Conservation (phyloP, 257 asterid species). For the Asclepias syriaca region DNA sequence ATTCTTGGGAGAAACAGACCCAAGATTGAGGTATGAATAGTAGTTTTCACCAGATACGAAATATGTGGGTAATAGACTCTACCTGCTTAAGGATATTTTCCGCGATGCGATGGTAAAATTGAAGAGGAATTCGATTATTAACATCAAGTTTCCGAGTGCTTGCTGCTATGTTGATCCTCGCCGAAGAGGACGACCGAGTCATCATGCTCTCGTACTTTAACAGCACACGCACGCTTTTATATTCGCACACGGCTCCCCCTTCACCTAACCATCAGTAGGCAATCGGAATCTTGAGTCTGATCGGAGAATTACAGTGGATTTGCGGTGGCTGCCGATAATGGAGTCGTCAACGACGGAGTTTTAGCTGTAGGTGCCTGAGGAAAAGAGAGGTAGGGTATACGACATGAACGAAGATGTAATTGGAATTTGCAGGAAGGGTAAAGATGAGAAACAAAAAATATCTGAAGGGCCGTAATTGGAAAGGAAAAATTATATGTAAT, state of each 20-base stretch:
- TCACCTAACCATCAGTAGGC: background rate
- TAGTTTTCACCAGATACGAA: background rate
- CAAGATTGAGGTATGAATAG: background rate
- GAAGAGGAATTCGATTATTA: constrained; percentile 61
- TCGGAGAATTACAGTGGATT: constrained; percentile 1
- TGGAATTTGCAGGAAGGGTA: background rate
- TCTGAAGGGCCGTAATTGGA: background rate
- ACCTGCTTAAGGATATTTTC: constrained; percentile 85
- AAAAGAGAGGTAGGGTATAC: background rate
- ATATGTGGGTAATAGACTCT: background rate
- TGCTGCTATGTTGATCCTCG: constrained; percentile 55
- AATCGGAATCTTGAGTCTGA: background rate
- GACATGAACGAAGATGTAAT: background rate
- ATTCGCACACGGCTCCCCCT: background rate
- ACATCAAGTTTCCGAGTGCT: constrained; percentile 63
- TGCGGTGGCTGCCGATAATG: background rate
- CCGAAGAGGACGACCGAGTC: constrained; percentile 52
- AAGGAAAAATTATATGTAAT: no score
- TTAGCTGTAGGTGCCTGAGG: background rate
- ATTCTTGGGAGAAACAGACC: background rate
- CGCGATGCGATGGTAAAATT: constrained; percentile 63
- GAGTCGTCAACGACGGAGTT: constrained; percentile 1
- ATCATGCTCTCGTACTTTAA: constrained; percentile 23
- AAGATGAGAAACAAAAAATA: background rate
- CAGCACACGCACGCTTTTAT: background rate